phyloP scores from a whole-genome alignment of 345 rosid species.

The Camelina hispida region DNA sequence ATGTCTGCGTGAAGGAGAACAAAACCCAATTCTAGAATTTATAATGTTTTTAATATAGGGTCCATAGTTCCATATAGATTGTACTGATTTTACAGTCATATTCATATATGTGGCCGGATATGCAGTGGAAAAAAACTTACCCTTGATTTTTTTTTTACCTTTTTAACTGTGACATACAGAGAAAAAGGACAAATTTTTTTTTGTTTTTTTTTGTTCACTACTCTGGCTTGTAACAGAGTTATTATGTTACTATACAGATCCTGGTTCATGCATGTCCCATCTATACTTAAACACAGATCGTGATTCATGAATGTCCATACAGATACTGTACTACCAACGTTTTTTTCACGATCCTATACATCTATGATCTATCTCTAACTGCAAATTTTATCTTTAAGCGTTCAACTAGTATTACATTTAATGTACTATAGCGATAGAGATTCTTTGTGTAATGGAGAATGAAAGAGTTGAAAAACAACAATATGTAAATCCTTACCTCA shows the following conservation, averaged over 20 bases:
- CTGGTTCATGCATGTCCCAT: conserved; percentile 3
- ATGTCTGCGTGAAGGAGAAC: conserved; percentile 41
- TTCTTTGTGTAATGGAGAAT: neutral
- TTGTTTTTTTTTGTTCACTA: neutral
- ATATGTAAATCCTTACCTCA: conserved; percentile 32
- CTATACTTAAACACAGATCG: neutral
- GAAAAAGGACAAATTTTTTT: neutral
- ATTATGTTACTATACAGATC: neutral
- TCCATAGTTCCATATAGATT: conserved; percentile 2
- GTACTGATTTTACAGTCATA: conserved; percentile 3
- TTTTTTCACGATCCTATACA: neutral
- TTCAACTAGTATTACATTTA: neutral
- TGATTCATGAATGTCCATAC: neutral
- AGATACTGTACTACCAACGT: neutral
- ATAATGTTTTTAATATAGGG: conserved; percentile 32
- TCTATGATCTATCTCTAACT: neutral
- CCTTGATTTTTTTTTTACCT: neutral
- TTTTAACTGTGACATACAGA: neutral
- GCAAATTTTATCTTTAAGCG: neutral
- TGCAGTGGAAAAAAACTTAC: conserved; percentile 16
- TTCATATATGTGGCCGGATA: conserved; percentile 2
- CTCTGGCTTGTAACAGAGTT: neutral
- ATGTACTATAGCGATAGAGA: neutral
- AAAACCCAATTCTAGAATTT: conserved; percentile 22
- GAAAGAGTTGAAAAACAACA: conserved; percentile 5